Conservation (phyloP, 1,139 yeast species). For the Debaryomycetaceae sp. region DNA sequence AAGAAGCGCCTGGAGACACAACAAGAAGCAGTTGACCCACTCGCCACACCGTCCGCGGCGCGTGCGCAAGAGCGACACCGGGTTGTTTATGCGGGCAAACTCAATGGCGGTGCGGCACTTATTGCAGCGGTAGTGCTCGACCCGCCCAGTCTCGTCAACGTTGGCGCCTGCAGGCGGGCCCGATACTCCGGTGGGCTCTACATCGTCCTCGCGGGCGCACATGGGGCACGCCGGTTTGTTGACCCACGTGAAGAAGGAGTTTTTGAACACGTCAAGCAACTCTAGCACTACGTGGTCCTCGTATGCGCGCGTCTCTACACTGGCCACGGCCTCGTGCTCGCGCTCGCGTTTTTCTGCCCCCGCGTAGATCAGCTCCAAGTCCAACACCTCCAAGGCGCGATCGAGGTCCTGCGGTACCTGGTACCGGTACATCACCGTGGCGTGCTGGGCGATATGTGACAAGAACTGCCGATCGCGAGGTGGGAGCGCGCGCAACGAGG, state of each 20-base stretch:
- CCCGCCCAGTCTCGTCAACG: conserved; percentile 27
- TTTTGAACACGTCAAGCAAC: conserved; percentile 70
- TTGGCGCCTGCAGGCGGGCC: conserved; percentile 17
- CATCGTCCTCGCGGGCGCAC: conserved; percentile 37
- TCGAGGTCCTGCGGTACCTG: conserved; percentile 14
- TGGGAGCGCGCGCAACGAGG: conserved; percentile 1
- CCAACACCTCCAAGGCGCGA: conserved; percentile 30
- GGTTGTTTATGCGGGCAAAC: conserved; percentile 75
- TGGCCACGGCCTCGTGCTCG: conserved; percentile 2
- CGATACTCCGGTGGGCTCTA: conserved; percentile 9
- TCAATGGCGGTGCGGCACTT: conserved; percentile 44
- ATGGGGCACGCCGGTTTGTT: conserved; percentile 59
- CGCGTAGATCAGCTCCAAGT: conserved; percentile 30
- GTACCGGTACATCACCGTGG: conserved; percentile 12
- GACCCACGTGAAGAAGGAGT: conserved; percentile 81
- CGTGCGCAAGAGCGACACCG: conserved; percentile 55
- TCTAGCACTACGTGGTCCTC: conserved; percentile 71
- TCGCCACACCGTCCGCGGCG: conserved; percentile 89
- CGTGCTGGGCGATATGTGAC: conserved; percentile 9
- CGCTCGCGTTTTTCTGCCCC: conserved; percentile 31
- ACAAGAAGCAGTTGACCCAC: conserved; percentile 83
- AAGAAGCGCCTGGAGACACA: conserved; percentile 59
- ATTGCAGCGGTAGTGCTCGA: conserved; percentile 63
- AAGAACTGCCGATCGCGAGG: conserved; percentile 13
- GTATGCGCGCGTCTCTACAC: conserved; percentile 34